Evolutionary conservation across 768 basidiomycete genomes (phyloP), one percentile per base, ranked within the genome.

Genomic region (Boletus vinaceobasis): DNA sequence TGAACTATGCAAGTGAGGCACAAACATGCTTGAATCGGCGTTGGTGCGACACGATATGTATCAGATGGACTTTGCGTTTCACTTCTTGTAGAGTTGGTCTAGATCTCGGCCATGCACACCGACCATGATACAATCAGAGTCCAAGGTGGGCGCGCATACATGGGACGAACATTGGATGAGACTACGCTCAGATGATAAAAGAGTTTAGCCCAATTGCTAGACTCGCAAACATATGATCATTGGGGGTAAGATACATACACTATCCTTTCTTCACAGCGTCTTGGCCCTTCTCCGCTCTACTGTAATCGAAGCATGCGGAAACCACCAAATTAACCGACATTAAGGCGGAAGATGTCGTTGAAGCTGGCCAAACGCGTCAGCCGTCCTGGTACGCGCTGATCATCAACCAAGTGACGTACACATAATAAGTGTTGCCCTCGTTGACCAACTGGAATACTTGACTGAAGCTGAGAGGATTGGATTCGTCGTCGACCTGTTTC

Each of bases 281-380:
- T 58, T 43, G 47, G 53, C 15, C 37, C 53, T 45, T 13, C 55
- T 59, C 53, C 38, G 17, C 40, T 52, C 57, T 53, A 50, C 35
- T 33, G 35, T 39, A 42, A 50, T 40, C 11, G 23, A 47, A n/a
- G 29, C 13, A 46, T 8, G 35, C 21, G 19, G 39, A 49, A 31
- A 8, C 17, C 47, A 59, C 33, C 38, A 36, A 55, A 53, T 62
- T 51, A 66, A 60, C 83, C 87, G 67, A 84, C 81, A 76, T 91
- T 91, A 73, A 93, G 86, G 59, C 91, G 88, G 89, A 97, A 95
- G 57, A 95, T 85, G 70, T 95, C 91, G 71, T 96, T 96, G 66
- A 80, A 75, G 52, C 90, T 92, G 60, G 1, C 32, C 29, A 43
- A 37, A 42, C 13, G 44, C n/a, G 26, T 65, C 40, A 43, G 57